A percentile compares a stretch with the other conserved stretches of the same genome.
Evolutionary conservation across 352 stramenopile genomes (phyloP).

Genomic region (Phytophthora cactorum): DNA sequence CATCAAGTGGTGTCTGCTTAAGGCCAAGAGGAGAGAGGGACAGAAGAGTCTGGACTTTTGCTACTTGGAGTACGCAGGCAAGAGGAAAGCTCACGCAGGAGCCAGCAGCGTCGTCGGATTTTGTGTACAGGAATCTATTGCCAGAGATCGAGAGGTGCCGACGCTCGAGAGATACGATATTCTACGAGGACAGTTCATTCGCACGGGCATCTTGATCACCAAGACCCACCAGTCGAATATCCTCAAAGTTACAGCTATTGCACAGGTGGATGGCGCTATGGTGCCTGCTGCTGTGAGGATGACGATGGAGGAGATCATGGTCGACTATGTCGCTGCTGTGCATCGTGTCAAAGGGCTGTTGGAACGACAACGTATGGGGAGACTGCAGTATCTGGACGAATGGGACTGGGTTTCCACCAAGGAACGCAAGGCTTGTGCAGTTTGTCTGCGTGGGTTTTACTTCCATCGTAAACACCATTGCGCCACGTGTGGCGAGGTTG

Average conservation of each 20-base stretch:
- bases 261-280: constrained; percentile 70
- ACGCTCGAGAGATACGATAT: constrained; percentile 72
- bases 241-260: constrained; percentile 72
- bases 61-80: constrained; percentile 81
- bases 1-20: constrained; percentile 71
- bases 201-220: constrained; percentile 76
- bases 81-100: constrained; percentile 43
- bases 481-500: constrained; percentile 76
- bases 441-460: constrained; percentile 81
- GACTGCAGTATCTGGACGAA: constrained; percentile 77
- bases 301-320: constrained; percentile 74
- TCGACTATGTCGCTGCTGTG: constrained; percentile 63
- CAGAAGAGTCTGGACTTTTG: constrained; percentile 73
- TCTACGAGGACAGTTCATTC: constrained; percentile 56
- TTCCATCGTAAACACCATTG: constrained; percentile 85
- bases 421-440: constrained; percentile 79
- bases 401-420: constrained; percentile 78
- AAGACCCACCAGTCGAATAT: constrained; percentile 80
- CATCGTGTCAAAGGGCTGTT: constrained; percentile 64
- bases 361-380: constrained; percentile 78
- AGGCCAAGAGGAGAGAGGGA: constrained; percentile 30
- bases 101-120: constrained; percentile 72
- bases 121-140: constrained; percentile 79
- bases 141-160: constrained; percentile 66
- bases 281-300: constrained; percentile 24